Evolutionary conservation across 202 grass and related monocot genomes (phyloP).

Genomic region (Musa balbisiana): DNA sequence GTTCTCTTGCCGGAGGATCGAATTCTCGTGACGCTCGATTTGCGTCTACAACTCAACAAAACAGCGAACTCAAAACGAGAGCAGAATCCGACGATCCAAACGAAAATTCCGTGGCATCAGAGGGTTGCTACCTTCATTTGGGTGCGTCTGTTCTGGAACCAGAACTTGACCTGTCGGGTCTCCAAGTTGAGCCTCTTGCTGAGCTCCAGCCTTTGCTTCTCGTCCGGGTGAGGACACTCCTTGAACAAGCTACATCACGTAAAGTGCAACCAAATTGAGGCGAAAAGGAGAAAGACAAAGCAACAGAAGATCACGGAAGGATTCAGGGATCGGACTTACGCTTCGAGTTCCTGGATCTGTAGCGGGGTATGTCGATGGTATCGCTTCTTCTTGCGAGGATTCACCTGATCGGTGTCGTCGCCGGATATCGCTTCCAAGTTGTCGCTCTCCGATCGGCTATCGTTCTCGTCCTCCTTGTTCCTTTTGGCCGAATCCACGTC

Average conservation of each 20-base stretch:
- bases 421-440: conserved; percentile 72
- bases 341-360: conserved; percentile 96
- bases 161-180: conserved; percentile 90
- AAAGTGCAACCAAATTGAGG: not conserved
- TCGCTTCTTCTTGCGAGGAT: conserved; percentile 76
- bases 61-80: too few relatives aligned
- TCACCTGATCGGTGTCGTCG: conserved; percentile 69
- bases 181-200: conserved; percentile 81
- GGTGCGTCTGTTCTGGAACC: conserved; percentile 93
- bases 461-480: conserved; percentile 79
- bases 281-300: not conserved
- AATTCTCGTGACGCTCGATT: conserved; percentile 90
- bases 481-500: conserved; percentile 51
- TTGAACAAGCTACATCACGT: conserved; percentile 60
- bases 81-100: too few relatives aligned
- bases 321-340: conserved; percentile 28
- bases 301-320: too few relatives aligned
- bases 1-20: conserved; percentile 84
- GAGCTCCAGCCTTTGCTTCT: conserved; percentile 90
- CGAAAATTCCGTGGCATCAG: too few relatives aligned
- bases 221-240: conserved; percentile 91
- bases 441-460: conserved; percentile 85
- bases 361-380: conserved; percentile 97
- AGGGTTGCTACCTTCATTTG: conserved; percentile 75
- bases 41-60: conserved; percentile 45